Base-by-base conservation (phyloP, 2,329 filamentous ascomycete genomes). In the Samsoniella hepiali region DNA sequence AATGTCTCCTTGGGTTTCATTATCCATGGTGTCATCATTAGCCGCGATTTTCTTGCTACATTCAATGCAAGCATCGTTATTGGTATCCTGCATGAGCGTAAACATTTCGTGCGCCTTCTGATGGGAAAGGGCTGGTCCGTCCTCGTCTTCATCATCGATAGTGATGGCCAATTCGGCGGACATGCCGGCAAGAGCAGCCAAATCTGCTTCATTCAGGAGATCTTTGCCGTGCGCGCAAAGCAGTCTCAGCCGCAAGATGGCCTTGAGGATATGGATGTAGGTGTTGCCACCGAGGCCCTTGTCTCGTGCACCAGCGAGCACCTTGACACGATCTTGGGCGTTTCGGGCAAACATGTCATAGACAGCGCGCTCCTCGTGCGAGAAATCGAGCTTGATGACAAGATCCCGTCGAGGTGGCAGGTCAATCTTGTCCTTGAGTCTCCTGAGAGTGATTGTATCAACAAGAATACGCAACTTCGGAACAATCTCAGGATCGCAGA, bases 191-290 rank as follows among this genome's bases (percentile, higher is more conserved):
- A 94, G 86, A 3, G 90, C 82, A 68, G 89, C 87, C 53, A 96
- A 79, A 70, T 98, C 94, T 27, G 94, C 89, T 42, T 93, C 87
- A 63, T 88, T 91, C 3, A 99, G 82, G 8, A 99, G 84, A 65
- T 98, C 94, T 67, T 90, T 90, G n/a, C 95, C 95, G 73, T 97
- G 94, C 1, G 93, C 95, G 72, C 93, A 97, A 58, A 98, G 90
- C 47, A 96, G 83, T 10, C 95, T 91, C 22, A 99, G 84, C 36
- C 94, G 89, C 68, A 96, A 84, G 71, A 99, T 97, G 5, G 92
- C 91, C 67, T 95, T 93, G 65, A 99, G 78, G 54, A 99, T 95
- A 69, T 97, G 91, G 54, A 95, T 93, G 72, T 97, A 97, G n/a
- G 91, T 90, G 68, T 89, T 91, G 49, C 93, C 94, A 47, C 90